phyloP scores from a whole-genome alignment of 352 stramenopile genomes.

The Phytophthora sojae region DNA sequence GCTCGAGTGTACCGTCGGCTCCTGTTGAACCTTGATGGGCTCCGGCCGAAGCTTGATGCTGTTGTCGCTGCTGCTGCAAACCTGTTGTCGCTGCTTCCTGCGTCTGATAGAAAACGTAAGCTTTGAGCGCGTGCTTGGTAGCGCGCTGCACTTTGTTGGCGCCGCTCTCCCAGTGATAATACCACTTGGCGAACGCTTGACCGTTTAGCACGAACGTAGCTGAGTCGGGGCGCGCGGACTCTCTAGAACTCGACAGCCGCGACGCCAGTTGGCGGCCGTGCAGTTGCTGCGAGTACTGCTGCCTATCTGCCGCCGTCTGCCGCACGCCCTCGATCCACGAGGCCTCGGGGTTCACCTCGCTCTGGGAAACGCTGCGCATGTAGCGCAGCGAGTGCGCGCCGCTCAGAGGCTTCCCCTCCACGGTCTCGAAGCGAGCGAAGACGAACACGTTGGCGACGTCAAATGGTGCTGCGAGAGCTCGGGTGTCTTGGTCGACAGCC shows the following conservation, averaged over 20 bases:
- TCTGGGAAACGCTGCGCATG: conserved; percentile 51
- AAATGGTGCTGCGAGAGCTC: conserved; percentile 12
- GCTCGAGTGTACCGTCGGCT: conserved; percentile 21
- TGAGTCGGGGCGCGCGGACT: neutral
- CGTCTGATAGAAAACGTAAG: conserved; percentile 55
- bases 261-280: conserved; percentile 28
- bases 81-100: neutral
- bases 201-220: conserved; percentile 51
- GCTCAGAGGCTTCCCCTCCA: conserved; percentile 27
- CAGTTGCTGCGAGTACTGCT: conserved; percentile 30
- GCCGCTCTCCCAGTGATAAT: conserved; percentile 71
- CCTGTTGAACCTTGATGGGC: neutral
- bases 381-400: conserved; percentile 22
- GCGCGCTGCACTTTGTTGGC: conserved; percentile 68
- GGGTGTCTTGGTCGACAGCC: neutral
- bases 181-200: conserved; percentile 61
- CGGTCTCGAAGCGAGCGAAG: conserved; percentile 44
- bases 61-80: neutral
- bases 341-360: conserved; percentile 60
- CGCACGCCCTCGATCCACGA: conserved; percentile 63
- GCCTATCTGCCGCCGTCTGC: conserved; percentile 19
- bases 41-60: neutral
- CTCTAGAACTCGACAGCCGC: neutral
- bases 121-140: conserved; percentile 62
- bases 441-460: conserved; percentile 41